These are phyloP conservation scores for Medicago lupulina DNA, from an alignment of 306 rosid genomes.

Conservation along the genomic window DNA sequence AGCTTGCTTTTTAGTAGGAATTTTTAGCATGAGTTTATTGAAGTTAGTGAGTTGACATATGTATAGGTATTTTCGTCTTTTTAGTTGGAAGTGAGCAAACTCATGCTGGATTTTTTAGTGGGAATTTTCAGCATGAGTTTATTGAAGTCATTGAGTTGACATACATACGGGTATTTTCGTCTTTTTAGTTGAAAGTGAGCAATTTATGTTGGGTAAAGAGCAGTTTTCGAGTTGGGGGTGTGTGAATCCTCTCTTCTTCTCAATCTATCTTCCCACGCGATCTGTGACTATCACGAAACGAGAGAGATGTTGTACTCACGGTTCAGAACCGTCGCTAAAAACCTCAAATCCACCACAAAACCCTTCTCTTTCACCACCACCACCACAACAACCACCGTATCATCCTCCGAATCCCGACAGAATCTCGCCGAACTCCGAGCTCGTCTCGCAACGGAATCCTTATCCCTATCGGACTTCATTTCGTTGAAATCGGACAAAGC, in stretches of 20 bases:
- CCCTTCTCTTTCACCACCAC: slow-evolving; percentile 52
- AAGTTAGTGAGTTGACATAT: too few relatives aligned
- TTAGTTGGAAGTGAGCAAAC: too few relatives aligned
- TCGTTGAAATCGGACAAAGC: slow-evolving; percentile 53
- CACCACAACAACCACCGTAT: slow-evolving; percentile 3
- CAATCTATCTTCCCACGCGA: slow-evolving; percentile 38
- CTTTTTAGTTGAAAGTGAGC: too few relatives aligned
- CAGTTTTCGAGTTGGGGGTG: too few relatives aligned
- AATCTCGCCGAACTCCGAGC: slow-evolving; percentile 80
- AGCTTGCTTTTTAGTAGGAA: too few relatives aligned
- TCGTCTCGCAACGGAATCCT: slow-evolving; percentile 73
- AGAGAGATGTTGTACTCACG: slow-evolving; percentile 56
- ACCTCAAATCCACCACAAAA: slow-evolving; percentile 48
- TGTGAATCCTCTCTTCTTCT: slow-evolving; percentile 1
- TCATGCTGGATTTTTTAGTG: too few relatives aligned
- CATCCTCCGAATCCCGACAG: slow-evolving; percentile 62
- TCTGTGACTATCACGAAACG: slow-evolving; percentile 28
- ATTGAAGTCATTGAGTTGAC: too few relatives aligned
- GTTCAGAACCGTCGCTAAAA: slow-evolving; percentile 50
- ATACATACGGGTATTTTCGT: too few relatives aligned
- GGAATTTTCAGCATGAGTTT: too few relatives aligned
- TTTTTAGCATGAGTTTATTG: too few relatives aligned
- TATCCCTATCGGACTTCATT: slow-evolving; percentile 61
- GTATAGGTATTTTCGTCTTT: too few relatives aligned
- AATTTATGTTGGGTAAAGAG: too few relatives aligned